Evolutionary conservation across 225 moss, liverwort and hornwort genomes (phyloP).

Genomic region (Climacium dendroides): DNA sequence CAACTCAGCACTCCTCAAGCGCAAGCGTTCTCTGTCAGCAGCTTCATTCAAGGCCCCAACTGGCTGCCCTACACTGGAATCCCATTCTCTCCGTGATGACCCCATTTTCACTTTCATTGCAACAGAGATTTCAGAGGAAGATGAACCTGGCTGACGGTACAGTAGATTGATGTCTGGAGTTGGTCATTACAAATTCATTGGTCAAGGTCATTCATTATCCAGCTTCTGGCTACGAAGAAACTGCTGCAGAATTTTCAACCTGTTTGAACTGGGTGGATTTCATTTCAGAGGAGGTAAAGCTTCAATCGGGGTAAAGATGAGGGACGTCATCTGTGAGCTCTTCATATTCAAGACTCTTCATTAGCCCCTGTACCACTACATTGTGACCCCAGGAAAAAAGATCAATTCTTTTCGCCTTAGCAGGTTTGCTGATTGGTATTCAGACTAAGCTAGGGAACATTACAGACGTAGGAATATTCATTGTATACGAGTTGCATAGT

Average conservation of each 20-base stretch:
- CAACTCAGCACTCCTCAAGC: constrained; percentile 32
- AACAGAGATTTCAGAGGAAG: not conserved
- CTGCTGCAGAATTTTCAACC: not conserved
- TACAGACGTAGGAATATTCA: not conserved
- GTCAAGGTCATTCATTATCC: not conserved
- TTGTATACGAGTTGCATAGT: not conserved
- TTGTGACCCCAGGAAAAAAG: not conserved
- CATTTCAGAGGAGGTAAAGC: not conserved
- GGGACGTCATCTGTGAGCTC: not conserved
- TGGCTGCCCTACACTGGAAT: constrained; percentile 32
- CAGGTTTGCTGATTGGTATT: not conserved
- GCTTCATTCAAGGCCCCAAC: constrained; percentile 38
- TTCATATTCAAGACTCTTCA: not conserved
- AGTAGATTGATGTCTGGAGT: not conserved
- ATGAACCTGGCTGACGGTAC: not conserved
- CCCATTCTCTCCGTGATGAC: constrained; percentile 21
- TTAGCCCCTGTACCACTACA: not conserved
- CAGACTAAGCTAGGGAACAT: not conserved
- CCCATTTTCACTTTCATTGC: not conserved
- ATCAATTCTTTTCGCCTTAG: constrained; percentile 1
- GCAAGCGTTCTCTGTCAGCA: constrained; percentile 35
- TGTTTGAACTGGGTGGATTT: not conserved
- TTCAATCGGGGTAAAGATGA: not conserved
- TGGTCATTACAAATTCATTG: not conserved
- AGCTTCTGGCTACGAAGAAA: not conserved